phyloP scores from a whole-genome alignment of 345 rosid genomes.

The Eucalyptus shirleyi region DNA sequence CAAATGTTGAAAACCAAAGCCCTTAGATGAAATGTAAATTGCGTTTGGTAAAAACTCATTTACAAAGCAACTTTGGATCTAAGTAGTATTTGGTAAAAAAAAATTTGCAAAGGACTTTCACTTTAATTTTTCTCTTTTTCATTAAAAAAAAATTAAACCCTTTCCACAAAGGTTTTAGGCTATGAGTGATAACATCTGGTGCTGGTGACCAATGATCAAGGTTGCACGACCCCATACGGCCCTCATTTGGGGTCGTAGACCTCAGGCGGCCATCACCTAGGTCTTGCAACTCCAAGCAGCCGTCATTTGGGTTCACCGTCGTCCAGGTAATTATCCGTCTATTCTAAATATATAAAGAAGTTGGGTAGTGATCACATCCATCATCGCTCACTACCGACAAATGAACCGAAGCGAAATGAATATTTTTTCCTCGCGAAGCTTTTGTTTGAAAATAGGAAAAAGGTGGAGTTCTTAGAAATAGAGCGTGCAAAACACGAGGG shows the following conservation, averaged over 20 bases:
- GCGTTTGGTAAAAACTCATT: rapidly evolving
- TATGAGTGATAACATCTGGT: rapidly evolving
- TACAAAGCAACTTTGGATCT: no score
- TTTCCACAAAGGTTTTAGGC: no score
- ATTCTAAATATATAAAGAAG: no score
- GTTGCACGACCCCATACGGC: rapidly evolving
- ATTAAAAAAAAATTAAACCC: no score
- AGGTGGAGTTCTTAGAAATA: not conserved
- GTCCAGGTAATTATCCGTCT: rapidly evolving
- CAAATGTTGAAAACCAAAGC: no score
- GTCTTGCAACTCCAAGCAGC: no score
- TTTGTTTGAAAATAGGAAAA: not conserved
- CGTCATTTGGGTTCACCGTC: rapidly evolving
- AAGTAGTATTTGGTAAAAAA: no score
- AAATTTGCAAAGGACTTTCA: no score
- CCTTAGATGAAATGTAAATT: no score
- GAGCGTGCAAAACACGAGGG: not conserved
- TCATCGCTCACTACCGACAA: not conserved
- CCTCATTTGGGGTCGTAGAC: no score
- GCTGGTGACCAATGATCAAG: rapidly evolving
- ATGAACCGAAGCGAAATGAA: not conserved
- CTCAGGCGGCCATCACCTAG: rapidly evolving
- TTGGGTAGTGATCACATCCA: not conserved
- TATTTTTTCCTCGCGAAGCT: not conserved
- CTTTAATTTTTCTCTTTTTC: no score